Percentiles rank a stretch among this genome's conserved stretches.
Conservation (phyloP, 192 early-diverging fungal genomes). For the Coemansia sp. region DNA sequence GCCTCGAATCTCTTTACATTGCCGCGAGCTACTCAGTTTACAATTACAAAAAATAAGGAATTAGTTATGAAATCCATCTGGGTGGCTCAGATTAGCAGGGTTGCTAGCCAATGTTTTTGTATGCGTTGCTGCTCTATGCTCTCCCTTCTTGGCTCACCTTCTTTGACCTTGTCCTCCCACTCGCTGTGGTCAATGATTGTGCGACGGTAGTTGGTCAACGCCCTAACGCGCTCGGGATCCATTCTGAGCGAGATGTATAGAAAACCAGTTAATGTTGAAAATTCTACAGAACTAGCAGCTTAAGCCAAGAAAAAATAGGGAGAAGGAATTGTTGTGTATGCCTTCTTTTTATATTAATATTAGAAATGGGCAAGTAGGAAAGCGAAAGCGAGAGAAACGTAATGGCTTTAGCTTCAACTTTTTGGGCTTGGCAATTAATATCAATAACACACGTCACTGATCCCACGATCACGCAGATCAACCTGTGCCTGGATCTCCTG, state of each 20-base stretch:
- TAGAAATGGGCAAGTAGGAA: background rate
- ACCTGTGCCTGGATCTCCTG: too few relatives aligned
- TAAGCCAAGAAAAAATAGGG: background rate
- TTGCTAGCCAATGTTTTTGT: background rate
- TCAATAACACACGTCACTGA: too few relatives aligned
- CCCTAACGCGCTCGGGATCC: constrained; percentile 67
- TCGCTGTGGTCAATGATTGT: constrained; percentile 92
- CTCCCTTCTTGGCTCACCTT: constrained; percentile 41
- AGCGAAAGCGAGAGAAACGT: too few relatives aligned
- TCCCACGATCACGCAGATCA: too few relatives aligned
- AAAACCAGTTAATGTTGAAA: background rate
- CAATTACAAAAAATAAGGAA: too few relatives aligned
- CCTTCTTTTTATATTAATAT: too few relatives aligned
- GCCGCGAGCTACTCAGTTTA: constrained; percentile 59
- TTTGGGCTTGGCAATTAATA: too few relatives aligned
- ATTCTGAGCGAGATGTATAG: constrained; percentile 7
- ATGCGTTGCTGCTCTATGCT: too few relatives aligned
- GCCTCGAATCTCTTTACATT: constrained; percentile 85
- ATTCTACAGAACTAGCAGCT: background rate
- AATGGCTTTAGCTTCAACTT: too few relatives aligned
- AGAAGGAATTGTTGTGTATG: too few relatives aligned
- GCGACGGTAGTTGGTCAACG: constrained; percentile 81
- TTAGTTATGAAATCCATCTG: too few relatives aligned
- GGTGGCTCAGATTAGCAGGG: too few relatives aligned
- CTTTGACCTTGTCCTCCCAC: constrained; percentile 94